These are phyloP conservation scores for Arthroderma uncinatum DNA, from an alignment of 2,329 filamentous ascomycete genomes.

Conservation along the genomic window DNA sequence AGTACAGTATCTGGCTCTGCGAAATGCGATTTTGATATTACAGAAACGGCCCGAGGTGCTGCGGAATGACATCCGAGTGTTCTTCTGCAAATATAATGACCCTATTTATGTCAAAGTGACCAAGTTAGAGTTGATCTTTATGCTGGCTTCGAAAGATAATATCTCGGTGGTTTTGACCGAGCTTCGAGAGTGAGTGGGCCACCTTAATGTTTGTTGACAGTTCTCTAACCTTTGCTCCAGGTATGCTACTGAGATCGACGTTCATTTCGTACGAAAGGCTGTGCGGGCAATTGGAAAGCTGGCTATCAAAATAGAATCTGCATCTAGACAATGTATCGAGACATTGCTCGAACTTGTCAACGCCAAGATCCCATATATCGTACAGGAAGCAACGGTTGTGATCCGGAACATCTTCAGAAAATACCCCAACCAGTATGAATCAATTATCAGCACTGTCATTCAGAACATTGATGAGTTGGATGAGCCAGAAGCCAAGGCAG, in stretches of 20 bases:
- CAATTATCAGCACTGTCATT: conserved; percentile 89
- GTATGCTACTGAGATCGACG: conserved; percentile 94
- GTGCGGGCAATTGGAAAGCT: conserved; percentile 95
- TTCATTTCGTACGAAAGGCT: conserved; percentile 96
- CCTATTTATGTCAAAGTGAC: conserved; percentile 99
- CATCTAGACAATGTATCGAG: conserved; percentile 82
- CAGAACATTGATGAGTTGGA: conserved; percentile 94
- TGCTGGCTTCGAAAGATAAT: conserved; percentile 91
- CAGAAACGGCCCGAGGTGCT: conserved; percentile 87
- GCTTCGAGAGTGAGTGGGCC: conserved; percentile 60
- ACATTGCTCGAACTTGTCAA: conserved; percentile 84
- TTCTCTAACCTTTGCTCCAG: conserved; percentile 17
- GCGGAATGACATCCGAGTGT: conserved; percentile 92
- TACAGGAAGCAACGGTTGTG: conserved; percentile 96
- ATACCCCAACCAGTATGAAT: conserved; percentile 97
- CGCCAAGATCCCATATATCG: conserved; percentile 98
- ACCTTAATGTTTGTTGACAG: background rate
- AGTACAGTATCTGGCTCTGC: conserved; percentile 91
- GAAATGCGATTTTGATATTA: conserved; percentile 87
- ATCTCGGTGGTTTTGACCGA: conserved; percentile 93
- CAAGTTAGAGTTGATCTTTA: conserved; percentile 96
- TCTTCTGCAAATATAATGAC: conserved; percentile 99
- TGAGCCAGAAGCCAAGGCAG: conserved; percentile 94
- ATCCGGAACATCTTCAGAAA: conserved; percentile 99
- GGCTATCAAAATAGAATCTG: conserved; percentile 96